Evolutionary conservation across 495 filamentous ascomycete genomes (phyloP).

Genomic region (Penicillium lividum): DNA sequence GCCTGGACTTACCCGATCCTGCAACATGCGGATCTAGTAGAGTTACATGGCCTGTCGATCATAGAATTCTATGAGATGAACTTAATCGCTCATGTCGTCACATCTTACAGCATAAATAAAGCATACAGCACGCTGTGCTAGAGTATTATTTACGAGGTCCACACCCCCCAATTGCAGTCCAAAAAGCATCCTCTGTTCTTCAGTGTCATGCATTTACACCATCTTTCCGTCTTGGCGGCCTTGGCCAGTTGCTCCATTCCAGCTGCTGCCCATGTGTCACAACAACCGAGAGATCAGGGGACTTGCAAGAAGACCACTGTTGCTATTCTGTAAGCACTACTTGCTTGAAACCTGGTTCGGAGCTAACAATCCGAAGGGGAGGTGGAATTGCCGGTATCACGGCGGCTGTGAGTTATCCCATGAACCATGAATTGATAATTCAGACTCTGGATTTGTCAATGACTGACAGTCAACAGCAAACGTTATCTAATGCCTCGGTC

Average conservation of each 20-base stretch:
- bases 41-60: constrained; percentile 23
- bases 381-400: constrained; percentile 65
- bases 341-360: not conserved
- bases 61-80: not conserved
- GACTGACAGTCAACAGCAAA: constrained; percentile 46
- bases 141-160: constrained; percentile 11
- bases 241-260: constrained; percentile 21
- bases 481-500: constrained; percentile 62
- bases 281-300: constrained; percentile 12
- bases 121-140: not conserved
- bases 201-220: constrained; percentile 19
- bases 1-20: constrained; percentile 21
- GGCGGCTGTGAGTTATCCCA: constrained; percentile 54
- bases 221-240: constrained; percentile 22
- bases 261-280: constrained; percentile 24
- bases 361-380: constrained; percentile 27
- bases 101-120: constrained; percentile 2
- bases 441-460: constrained; percentile 2
- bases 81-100: not conserved
- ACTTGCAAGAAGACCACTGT: constrained; percentile 43
- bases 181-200: not conserved
- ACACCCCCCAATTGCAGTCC: not conserved
- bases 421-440: not conserved
- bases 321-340: constrained; percentile 33
- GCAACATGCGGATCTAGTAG: constrained; percentile 5